Evolutionary conservation across 495 filamentous ascomycete species (phyloP).

Genomic region (Penicillium daleae): DNA sequence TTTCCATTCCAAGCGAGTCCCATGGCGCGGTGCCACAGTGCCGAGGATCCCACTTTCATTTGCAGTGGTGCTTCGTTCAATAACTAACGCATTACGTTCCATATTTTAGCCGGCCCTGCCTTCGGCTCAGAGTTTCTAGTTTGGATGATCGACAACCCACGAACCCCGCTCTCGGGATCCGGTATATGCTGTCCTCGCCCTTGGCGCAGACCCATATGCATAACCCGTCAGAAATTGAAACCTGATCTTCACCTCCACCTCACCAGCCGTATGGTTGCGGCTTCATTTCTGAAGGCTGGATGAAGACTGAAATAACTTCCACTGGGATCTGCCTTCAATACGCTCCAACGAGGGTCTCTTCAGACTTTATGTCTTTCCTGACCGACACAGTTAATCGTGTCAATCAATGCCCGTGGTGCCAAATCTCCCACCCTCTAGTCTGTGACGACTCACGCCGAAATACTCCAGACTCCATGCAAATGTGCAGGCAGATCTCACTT

Average conservation of each 20-base stretch:
- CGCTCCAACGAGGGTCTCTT: background rate
- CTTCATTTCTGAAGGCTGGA: conserved; percentile 12
- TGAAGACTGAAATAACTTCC: conserved; percentile 7
- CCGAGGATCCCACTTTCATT: conserved; percentile 5
- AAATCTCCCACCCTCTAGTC: background rate
- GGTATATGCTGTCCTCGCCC: conserved; percentile 13
- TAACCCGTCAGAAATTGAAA: conserved; percentile 15
- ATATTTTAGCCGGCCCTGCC: conserved; percentile 41
- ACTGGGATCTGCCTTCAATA: conserved; percentile 4
- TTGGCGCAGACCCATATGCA: conserved; percentile 14
- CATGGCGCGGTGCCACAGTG: conserved; percentile 30
- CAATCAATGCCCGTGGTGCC: conserved; percentile 1
- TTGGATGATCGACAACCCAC: conserved; percentile 9
- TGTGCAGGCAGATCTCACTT: conserved; percentile 4
- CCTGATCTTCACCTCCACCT: conserved; percentile 9
- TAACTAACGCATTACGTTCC: conserved; percentile 17
- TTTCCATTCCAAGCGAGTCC: conserved; percentile 35
- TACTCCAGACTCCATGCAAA: background rate
- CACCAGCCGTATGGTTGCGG: conserved; percentile 11
- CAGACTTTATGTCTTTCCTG: conserved; percentile 1
- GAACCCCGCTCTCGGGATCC: conserved; percentile 7
- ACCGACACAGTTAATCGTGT: background rate
- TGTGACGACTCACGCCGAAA: conserved; percentile 5
- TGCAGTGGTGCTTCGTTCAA: conserved; percentile 7
- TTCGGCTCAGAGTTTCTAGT: conserved; percentile 47